These are phyloP conservation scores for Alternaria solani DNA, from an alignment of 2,329 filamentous ascomycete genomes.

Conservation along the genomic window DNA sequence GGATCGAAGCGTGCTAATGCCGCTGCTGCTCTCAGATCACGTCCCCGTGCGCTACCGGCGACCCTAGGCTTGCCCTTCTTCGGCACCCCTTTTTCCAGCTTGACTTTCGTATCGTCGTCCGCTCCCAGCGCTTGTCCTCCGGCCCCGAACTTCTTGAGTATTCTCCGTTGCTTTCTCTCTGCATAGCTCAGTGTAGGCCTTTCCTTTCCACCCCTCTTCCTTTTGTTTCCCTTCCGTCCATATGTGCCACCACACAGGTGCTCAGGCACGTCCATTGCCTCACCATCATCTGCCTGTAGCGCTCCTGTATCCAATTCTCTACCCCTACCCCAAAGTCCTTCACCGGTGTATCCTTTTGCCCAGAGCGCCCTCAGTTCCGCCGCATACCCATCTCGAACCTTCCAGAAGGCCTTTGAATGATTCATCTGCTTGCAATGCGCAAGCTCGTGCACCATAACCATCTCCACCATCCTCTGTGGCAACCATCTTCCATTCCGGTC, in stretches of 20 bases:
- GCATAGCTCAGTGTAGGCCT: conserved; percentile 68
- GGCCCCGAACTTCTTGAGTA: conserved; percentile 77
- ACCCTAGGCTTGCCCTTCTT: conserved; percentile 73
- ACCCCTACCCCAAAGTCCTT: conserved; percentile 84
- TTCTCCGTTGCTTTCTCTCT: conserved; percentile 75
- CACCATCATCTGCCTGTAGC: conserved; percentile 34
- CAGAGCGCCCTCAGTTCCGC: conserved; percentile 75
- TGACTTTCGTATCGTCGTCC: conserved; percentile 70
- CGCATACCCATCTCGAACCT: conserved; percentile 76
- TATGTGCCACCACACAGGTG: conserved; percentile 86
- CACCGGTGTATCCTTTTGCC: conserved; percentile 75
- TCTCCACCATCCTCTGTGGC: conserved; percentile 83
- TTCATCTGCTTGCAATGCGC: conserved; percentile 94
- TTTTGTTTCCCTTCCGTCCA: conserved; percentile 63
- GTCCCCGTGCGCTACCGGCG: conserved; percentile 75
- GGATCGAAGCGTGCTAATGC: conserved; percentile 75
- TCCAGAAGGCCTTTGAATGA: conserved; percentile 82
- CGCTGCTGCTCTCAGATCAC: conserved; percentile 78
- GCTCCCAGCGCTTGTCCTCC: conserved; percentile 74
- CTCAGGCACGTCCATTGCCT: conserved; percentile 52
- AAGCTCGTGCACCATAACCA: conserved; percentile 95
- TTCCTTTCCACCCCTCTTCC: conserved; percentile 53
- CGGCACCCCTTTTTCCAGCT: conserved; percentile 71
- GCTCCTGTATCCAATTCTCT: conserved; percentile 63
- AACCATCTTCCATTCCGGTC: conserved; percentile 73